Base-by-base conservation (phyloP, 192 early-diverging fungal species). In the Allomyces macrogynus region DNA sequence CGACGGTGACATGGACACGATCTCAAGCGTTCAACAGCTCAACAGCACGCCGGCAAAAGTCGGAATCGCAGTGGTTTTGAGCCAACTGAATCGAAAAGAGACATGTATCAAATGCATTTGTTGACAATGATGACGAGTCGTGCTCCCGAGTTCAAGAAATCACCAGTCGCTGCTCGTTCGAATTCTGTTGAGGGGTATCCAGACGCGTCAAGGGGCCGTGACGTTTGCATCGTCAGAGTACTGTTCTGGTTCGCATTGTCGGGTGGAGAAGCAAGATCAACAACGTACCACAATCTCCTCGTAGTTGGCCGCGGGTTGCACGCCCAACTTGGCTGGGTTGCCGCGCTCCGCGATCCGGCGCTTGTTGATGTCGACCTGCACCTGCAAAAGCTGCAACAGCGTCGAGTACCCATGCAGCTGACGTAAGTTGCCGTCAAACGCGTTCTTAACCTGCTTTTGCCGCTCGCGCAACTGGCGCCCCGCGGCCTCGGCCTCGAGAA, bases 371-470 rank as follows among this genome's bases (percentile, higher is more conserved):
- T 57, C 49, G 16, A 20, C 20, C 16, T n/a, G 49, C 20, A n/a
- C 49, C 16, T 14, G 16, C 49, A 57, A n/a, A 16, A 57, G 16
- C 5, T 14, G 16, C 20, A 20, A 4, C 16, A 57, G 12, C 16
- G 49, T 20, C 4, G 16, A 14, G 20, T 20, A 57, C 49, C 12
- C 16, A 0, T 57, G 49, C 49, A 57, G 12, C 49, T 57, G 49
- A 3, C 12, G 12, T 16, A 57, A 14, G 20, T 57, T 57, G 1
- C 62, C 40, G 18, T 14, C n/a, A 22, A 20, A 22, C 25, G 16
- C 18, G 42, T 75, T 80, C 71, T 82, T 84, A 23, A 78, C 74
- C 57, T 78, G 75, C 67, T 74, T 76, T 69, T 83, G 82, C 27
- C 68, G 65, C 64, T 83, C 78, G 49, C 72, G 63, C 22, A 83